Evolutionary conservation across 768 basidiomycete genomes (phyloP), one percentile per base, ranked within the genome.

Genomic region (Podaxis rugospora): DNA sequence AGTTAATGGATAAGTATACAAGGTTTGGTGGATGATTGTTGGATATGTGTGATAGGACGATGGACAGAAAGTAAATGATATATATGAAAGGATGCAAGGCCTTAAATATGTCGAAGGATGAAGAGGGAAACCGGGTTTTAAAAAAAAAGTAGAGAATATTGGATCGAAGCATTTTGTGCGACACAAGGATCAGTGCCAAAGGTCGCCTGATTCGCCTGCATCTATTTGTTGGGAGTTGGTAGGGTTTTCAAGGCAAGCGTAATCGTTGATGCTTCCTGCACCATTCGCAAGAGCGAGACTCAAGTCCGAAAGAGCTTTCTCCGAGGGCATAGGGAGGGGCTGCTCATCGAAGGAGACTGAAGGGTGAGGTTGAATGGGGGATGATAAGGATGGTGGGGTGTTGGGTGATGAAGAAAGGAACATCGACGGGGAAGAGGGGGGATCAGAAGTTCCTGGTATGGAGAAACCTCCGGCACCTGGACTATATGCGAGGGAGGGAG

Each of bases 171-270:
- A 25, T 9, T 14, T 21, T 27, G 23, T 13, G 13, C 42, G 18
- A 44, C 42, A 44, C 16, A 5, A 51, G 39, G 42, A 37, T 61
- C 18, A 61, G 49, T 55, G 52, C 85, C 85, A 88, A 69, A 88
- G 74, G 64, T 86, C 85, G 37, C 87, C 87, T 6, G 77, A 78
- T 62, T 83, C 76, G 55, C 75, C 55, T 37, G 5, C 59, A 7
- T 61, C 60, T 36, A 58, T 50, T 21, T 54, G 42, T 39, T 54
- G 49, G 32, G 42, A 57, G 28, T 37, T 18, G 18, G 55, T 27
- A 16, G 23, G 13, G 9, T 54, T 54, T 61, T 61, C 44, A 46
- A 32, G 65, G 63, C 47, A 66, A 66, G 23, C 16, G 49, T 71
- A 72, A 52, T 72, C 69, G 47, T 55, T 68, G 56, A 72, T 68